Evolutionary conservation across 257 asterid genomes (phyloP), one percentile per base, ranked within the genome.

Genomic region (Scutellaria barbata): DNA sequence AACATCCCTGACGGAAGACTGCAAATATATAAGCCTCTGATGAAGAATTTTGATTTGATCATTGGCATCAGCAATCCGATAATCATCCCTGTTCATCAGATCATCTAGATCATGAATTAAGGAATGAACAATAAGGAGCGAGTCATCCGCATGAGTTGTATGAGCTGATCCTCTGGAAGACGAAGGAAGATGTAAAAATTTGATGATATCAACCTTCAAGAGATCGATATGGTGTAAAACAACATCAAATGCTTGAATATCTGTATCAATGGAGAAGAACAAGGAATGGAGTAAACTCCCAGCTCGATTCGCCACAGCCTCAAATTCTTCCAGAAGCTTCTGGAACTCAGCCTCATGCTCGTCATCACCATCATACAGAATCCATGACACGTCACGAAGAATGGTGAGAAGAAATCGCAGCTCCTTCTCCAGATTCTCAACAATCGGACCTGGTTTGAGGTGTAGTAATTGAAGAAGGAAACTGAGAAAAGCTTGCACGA

Each of bases 301-400:
- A 63, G 69, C 69, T 63, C 22, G 10, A 20, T 63, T 63, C 3
- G 69, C 39, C 17, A 63, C 37, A 1, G 41, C 69, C 22, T 63
- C 55, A 20, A 63, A 63, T 18, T 63, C 41, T 11, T 10, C 12
- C 55, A 63, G 4, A 20, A 54, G 60, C 22, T 54, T 54, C 35
- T 18, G 4, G 55, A 43, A 20, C 13, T 43, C 41, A 12, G 42
- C 17, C 1, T 42, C 17, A 5, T 8, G 14, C 60, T 54, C 60
- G 25, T 20, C 39, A 30, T 30, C 35, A 3, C 35, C 35, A 10
- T 45, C 18, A 18, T 4, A 10, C 40, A 10, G 3, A 40, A 45
- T 43, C 52, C 43, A 18, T 6, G 69, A 43, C 12, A 16, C 20
- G 55, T 63, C 54, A 2, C 55, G 30, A 47, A 65, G 70, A 65